Evolutionary conservation across 148 eudicot genomes (phyloP).

Genomic region (Silene uniflora): DNA sequence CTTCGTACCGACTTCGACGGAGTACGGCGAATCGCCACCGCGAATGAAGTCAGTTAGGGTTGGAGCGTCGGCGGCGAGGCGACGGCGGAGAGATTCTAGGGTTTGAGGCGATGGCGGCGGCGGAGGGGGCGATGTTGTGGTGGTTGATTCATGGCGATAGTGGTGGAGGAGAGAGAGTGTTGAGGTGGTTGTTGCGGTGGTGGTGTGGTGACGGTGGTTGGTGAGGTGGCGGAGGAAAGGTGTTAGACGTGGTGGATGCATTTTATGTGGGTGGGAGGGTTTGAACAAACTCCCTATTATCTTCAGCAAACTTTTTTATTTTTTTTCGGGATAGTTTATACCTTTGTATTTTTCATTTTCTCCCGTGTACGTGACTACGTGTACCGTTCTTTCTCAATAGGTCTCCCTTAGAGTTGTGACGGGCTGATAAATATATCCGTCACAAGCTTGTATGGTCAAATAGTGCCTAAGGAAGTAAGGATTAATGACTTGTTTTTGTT

Average conservation of each 20-base stretch:
- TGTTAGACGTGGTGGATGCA: constrained; percentile 34
- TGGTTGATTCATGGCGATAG: constrained; percentile 28
- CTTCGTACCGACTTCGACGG: constrained; percentile 87
- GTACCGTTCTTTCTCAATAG: too few species aligned
- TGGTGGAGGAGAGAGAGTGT: constrained; percentile 26
- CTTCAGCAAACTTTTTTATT: not conserved
- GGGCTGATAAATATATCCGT: too few species aligned
- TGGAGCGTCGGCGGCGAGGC: constrained; percentile 71
- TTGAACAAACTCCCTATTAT: not conserved
- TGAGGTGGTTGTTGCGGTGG: constrained; percentile 20
- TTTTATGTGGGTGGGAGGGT: not conserved
- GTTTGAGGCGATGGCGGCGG: constrained; percentile 33
- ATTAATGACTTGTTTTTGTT: too few species aligned
- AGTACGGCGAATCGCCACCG: constrained; percentile 40
- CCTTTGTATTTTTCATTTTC: too few species aligned
- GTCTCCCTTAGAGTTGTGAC: too few species aligned
- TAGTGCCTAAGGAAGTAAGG: too few species aligned
- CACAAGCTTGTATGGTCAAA: too few species aligned
- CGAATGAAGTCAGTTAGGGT: constrained; percentile 46
- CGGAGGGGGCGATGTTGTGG: constrained; percentile 25
- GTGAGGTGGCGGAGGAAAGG: constrained; percentile 38
- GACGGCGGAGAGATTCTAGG: constrained; percentile 74
- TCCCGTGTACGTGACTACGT: too few species aligned
- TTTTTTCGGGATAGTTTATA: too few species aligned
- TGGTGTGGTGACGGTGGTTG: constrained; percentile 9